Evolutionary conservation across 306 rosid species (phyloP).

Genomic region (Clitoria ternatea): DNA sequence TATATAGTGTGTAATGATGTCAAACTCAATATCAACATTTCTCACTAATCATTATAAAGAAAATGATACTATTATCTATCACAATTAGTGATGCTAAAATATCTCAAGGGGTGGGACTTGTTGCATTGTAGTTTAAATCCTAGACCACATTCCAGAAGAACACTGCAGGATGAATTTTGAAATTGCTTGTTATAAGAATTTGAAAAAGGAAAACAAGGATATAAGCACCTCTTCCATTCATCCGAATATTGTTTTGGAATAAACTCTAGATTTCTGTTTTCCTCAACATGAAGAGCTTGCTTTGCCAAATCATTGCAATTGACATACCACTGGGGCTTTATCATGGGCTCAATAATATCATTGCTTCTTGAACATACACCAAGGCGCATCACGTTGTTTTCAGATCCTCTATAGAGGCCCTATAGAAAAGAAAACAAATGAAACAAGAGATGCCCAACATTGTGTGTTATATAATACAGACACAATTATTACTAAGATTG

Average conservation of each 20-base stretch:
- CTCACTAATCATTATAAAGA: background rate
- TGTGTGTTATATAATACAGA: background rate
- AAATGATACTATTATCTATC: background rate
- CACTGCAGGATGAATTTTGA: background rate
- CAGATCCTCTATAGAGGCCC: conserved; percentile 86
- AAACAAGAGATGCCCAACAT: conserved; percentile 1
- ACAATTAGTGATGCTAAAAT: background rate
- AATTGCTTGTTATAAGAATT: background rate
- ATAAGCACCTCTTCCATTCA: conserved; percentile 70
- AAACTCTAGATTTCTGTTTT: conserved; percentile 60
- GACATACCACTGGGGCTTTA: conserved; percentile 95
- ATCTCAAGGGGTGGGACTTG: background rate
- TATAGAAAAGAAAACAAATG: conserved; percentile 30
- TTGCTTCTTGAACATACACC: conserved; percentile 89
- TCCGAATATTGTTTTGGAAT: conserved; percentile 82
- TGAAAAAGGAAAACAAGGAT: conserved; percentile 13
- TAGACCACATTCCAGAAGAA: conserved; percentile 7
- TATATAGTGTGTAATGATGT: background rate
- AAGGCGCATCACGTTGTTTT: conserved; percentile 90
- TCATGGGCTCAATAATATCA: conserved; percentile 92
- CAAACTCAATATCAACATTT: background rate
- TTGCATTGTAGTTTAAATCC: background rate
- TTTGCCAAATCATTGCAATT: conserved; percentile 62
- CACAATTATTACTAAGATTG: background rate
- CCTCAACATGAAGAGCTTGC: conserved; percentile 72